Evolutionary conservation across 2,329 filamentous ascomycete species (phyloP).

Genomic region (Colletotrichum theobromicola): DNA sequence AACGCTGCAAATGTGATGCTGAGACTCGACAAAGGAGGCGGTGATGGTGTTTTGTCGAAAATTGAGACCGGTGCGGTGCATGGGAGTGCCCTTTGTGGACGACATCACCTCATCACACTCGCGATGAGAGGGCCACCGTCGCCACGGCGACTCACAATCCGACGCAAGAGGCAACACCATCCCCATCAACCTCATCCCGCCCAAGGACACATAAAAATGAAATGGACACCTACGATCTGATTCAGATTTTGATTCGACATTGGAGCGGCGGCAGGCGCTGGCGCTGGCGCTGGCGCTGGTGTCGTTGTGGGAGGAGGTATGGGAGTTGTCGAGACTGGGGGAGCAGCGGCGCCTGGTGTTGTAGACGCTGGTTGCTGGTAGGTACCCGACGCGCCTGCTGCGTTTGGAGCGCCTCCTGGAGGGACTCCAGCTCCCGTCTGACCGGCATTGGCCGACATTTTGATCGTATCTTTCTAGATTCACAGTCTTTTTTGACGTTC

Average conservation of each 20-base stretch:
- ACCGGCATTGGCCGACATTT: conserved; percentile 12
- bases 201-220: background rate
- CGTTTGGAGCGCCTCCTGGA: background rate
- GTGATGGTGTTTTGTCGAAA: background rate
- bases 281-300: conserved; percentile 24
- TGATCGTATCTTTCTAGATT: background rate
- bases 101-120: background rate
- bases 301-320: conserved; percentile 23
- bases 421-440: conserved; percentile 8
- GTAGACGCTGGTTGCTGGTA: conserved; percentile 9
- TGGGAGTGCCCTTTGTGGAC: background rate
- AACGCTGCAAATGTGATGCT: background rate
- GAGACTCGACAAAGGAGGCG: background rate
- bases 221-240: conserved; percentile 77
- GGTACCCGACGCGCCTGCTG: conserved; percentile 2
- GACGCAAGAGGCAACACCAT: background rate
- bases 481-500: background rate
- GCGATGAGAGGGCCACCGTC: background rate
- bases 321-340: conserved; percentile 29
- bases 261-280: conserved; percentile 33
- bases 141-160: background rate
- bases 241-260: conserved; percentile 92
- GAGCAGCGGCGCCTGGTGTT: conserved; percentile 20
- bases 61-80: background rate
- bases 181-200: background rate